Evolutionary conservation across 2,329 filamentous ascomycete genomes (phyloP), one percentile per base, ranked within the genome.

Genomic region (Venturia effusa): DNA sequence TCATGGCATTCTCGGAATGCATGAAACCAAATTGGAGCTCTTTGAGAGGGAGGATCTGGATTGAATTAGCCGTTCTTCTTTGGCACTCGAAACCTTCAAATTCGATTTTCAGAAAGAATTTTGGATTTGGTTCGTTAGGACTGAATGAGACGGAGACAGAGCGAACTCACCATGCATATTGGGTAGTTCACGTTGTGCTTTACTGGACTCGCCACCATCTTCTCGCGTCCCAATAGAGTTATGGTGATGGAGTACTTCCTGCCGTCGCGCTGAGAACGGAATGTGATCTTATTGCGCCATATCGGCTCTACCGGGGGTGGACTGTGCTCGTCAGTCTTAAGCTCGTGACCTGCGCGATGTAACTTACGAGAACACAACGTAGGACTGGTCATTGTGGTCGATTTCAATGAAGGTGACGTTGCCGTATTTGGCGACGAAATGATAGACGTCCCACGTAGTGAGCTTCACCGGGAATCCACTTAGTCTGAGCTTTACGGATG

Each of bases 1-100:
- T 62, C 61, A 62, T 62, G 13, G 40, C 30, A 11, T 30, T 48
- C n/a, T 62, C 61, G 39, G 61, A 54, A 48, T 62, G 61, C 40
- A 62, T 30, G 27, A 62, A 48, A 13, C 61, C 61, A 24, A 62
- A 54, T 37, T 62, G 24, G 5, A 62, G n/a, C 11, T 24, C 11
- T 19, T 22, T 22, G n/a, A 37, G 34, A 62, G 40, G 41, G 54
- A 62, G 39, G 27, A 30, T 32, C 61, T 48, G 15, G 4, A 7
- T 10, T 8, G 40, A 43, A 17, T 43, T 43, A 43, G 32, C 32
- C 13, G 39, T 22, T 39, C 10, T 39, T n/a, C 24, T 32, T 60
- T 10, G 13, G 24, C 11, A 24, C 24, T n/a, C 24, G 34, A 6
- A 39, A 43, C 6, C 59, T 8, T 11, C 30, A 19, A 11, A 43